These are phyloP conservation scores for Talaromyces atroroseus DNA, from an alignment of 2,329 filamentous ascomycete genomes.

Conservation along the genomic window DNA sequence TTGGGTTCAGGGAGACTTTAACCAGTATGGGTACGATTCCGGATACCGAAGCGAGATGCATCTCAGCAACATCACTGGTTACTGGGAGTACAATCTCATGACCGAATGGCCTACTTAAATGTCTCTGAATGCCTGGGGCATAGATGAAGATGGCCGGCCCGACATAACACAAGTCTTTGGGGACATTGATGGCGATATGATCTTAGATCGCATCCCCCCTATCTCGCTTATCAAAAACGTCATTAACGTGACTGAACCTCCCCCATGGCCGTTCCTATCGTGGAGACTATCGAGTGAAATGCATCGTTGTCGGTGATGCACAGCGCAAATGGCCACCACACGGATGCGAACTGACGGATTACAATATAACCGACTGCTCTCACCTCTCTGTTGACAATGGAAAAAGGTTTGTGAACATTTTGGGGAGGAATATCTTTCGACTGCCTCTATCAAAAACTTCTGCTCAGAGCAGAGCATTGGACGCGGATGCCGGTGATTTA, in stretches of 20 bases:
- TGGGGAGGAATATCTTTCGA: slow-evolving; percentile 7
- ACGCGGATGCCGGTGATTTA: slow-evolving; percentile 8
- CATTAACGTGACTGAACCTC: slow-evolving; percentile 51
- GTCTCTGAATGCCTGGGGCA: slow-evolving; percentile 58
- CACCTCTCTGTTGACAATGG: slow-evolving; percentile 19
- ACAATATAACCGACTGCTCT: slow-evolving; percentile 17
- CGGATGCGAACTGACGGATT: slow-evolving; percentile 3
- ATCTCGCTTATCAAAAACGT: slow-evolving; percentile 48
- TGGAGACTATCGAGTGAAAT: slow-evolving; percentile 54
- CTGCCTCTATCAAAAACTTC: not conserved
- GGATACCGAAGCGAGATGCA: slow-evolving; percentile 48
- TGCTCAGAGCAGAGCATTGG: slow-evolving; percentile 5
- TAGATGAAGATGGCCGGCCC: slow-evolving; percentile 53
- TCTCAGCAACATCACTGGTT: slow-evolving; percentile 33
- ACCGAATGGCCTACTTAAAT: slow-evolving; percentile 54
- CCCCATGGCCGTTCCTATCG: slow-evolving; percentile 47
- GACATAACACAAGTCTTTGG: slow-evolving; percentile 52
- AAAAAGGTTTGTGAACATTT: slow-evolving; percentile 5
- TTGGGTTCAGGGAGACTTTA: slow-evolving; percentile 53
- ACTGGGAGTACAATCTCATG: slow-evolving; percentile 54
- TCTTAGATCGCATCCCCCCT: slow-evolving; percentile 54
- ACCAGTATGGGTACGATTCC: slow-evolving; percentile 55
- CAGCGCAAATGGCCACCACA: slow-evolving; percentile 35
- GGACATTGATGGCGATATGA: slow-evolving; percentile 52
- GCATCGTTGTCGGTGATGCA: slow-evolving; percentile 49